These are phyloP conservation scores for Globisporangium spinosum DNA, from an alignment of 352 stramenopile species.

Conservation along the genomic window DNA sequence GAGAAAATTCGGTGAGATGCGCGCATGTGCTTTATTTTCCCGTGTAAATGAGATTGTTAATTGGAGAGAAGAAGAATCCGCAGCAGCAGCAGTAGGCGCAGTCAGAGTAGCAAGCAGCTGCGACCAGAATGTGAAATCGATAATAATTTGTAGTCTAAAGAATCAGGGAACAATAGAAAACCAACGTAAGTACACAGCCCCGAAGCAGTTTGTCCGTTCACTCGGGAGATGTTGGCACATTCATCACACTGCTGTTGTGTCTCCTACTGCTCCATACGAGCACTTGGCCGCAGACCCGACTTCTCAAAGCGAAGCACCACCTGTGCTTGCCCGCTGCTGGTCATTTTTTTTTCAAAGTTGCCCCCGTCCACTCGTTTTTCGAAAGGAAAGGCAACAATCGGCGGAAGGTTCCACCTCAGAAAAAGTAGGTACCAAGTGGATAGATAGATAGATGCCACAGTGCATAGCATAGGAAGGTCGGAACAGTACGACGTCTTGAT, in stretches of 20 bases:
- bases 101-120: background rate
- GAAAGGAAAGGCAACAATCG: background rate
- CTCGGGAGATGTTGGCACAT: background rate
- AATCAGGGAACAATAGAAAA: slow-evolving; percentile 19
- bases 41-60: slow-evolving; percentile 12
- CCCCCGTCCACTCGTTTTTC: background rate
- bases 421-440: too few species aligned
- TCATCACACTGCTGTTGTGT: too few species aligned
- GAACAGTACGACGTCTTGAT: background rate
- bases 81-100: background rate
- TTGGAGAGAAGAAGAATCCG: slow-evolving; percentile 6
- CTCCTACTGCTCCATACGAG: too few species aligned
- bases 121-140: slow-evolving; percentile 1
- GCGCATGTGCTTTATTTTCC: slow-evolving; percentile 7
- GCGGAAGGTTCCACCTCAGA: too few species aligned
- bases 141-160: slow-evolving; percentile 21
- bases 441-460: too few species aligned
- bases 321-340: background rate
- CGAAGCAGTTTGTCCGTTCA: background rate
- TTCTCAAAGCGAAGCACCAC: too few species aligned
- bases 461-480: too few species aligned
- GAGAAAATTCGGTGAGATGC: background rate
- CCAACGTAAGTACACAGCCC: background rate
- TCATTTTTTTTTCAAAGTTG: background rate
- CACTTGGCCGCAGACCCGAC: too few species aligned